Percentiles rank a stretch among this genome's conserved stretches.
Evolutionary conservation across 805 yeast genomes (phyloP).

Genomic region (Saturnispora galanensis): DNA sequence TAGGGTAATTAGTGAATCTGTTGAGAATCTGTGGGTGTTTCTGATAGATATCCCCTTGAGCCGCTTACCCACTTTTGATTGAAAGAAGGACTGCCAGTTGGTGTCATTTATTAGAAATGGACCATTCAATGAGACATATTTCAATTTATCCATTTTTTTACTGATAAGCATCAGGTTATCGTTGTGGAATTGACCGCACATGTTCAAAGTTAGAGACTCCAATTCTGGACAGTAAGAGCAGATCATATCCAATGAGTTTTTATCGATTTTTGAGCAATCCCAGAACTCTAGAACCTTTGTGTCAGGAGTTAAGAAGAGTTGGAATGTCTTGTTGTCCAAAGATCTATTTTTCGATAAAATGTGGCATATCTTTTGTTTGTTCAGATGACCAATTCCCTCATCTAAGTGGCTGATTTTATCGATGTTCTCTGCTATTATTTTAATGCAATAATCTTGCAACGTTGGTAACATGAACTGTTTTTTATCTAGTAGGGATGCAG

Average conservation of each 20-base stretch:
- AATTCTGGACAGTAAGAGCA: conserved; percentile 74
- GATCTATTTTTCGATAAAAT: conserved; percentile 80
- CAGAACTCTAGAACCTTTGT: conserved; percentile 58
- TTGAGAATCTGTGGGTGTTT: conserved; percentile 76
- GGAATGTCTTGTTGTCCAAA: conserved; percentile 58
- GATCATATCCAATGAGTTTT: conserved; percentile 54
- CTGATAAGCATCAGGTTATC: conserved; percentile 59
- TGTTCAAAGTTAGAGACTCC: conserved; percentile 54
- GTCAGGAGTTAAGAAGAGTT: conserved; percentile 59
- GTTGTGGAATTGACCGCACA: conserved; percentile 91
- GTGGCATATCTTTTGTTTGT: conserved; percentile 60
- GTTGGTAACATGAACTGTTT: conserved; percentile 54
- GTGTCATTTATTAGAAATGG: conserved; percentile 73
- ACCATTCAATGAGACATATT: conserved; percentile 65
- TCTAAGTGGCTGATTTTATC: conserved; percentile 75
- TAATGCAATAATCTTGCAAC: conserved; percentile 75
- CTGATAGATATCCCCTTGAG: conserved; percentile 53
- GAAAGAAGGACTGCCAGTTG: conserved; percentile 73
- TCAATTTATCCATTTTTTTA: conserved; percentile 46
- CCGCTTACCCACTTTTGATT: conserved; percentile 37
- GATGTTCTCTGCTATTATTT: conserved; percentile 53
- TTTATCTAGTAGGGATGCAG: conserved; percentile 74
- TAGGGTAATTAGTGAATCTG: conserved; percentile 52
- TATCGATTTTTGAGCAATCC: conserved; percentile 81
- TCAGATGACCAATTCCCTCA: conserved; percentile 64